Base-by-base conservation (phyloP, 108 stramenopile genomes). In the Nitzschia putrida region DNA sequence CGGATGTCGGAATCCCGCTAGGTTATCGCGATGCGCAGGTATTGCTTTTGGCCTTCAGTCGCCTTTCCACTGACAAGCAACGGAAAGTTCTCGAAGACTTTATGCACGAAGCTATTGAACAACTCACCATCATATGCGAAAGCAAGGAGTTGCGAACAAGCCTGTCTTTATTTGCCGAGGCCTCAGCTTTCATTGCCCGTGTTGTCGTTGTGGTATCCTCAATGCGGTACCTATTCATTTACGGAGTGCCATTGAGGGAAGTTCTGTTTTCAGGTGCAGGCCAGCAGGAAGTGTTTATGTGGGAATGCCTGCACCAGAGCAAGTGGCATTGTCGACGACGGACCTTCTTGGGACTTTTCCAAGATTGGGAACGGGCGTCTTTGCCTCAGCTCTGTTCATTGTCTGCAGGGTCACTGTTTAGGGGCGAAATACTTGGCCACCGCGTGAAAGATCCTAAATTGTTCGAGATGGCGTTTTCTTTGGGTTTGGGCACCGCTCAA, bases 271-370 rank as follows among this genome's bases (percentile, higher is more conserved):
- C 67, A 12, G 29, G 43, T 42, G 40, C 52, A 43, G 69, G 43
- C 47, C 23, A 25, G 10, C 37, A 34, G 8, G 21, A 9, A 40
- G 37, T 57, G 20, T 5, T 49, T 49, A 45, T 47, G 20, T 38
- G 44, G 11, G 4, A n/a, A 1, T 41, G 37, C 3, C 11, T 18
- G 6, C 34, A 25, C 37, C 44, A 10, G 51, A 79, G 18, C 44
- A 70, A 73, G 12, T 83, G 82, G 69, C 79, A 74, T 58, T 20
- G 59, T 14, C 55, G 69, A 53, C 73, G 83, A 25, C 61, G 68
- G 9, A 63, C 53, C 41, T 93, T 80, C 58, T 81, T 85, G 79
- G 77, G 89, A 7, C 52, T 93, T 21, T 87, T 86, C 67, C 60
- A 53, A 16, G 79, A 84, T 57, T 88, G 86, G 86, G 77, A 86